phyloP scores from a whole-genome alignment of 176 grass and related monocot genomes.

The Dactylis glomerata region DNA sequence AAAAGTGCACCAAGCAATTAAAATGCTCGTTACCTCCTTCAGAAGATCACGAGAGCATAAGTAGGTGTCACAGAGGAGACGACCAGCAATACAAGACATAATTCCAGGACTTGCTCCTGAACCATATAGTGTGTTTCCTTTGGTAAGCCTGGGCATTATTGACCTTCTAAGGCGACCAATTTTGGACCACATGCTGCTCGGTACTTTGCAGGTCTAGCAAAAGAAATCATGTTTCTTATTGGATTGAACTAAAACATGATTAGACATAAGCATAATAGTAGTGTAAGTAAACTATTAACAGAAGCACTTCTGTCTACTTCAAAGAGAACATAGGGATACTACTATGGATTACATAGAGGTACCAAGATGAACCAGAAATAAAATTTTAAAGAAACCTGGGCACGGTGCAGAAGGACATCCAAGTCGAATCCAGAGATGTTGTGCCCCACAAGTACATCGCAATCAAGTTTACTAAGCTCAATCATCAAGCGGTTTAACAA shows the following conservation, averaged over 20 bases:
- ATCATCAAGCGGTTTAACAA: conserved; percentile 96
- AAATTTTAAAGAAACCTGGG: conserved; percentile 61
- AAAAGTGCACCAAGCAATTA: not conserved
- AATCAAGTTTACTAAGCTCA: conserved; percentile 92
- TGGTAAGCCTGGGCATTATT: conserved; percentile 84
- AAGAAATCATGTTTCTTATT: conserved; percentile 18
- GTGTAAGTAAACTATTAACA: conserved; percentile 12
- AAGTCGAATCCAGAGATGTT: conserved; percentile 98
- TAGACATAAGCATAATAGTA: not conserved
- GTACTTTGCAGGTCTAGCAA: conserved; percentile 73
- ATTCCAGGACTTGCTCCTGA: conserved; percentile 96
- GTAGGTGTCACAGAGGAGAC: conserved; percentile 96
- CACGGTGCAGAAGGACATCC: conserved; percentile 91
- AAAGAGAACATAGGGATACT: conserved; percentile 12
- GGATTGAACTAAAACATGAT: not conserved
- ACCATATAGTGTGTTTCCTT: conserved; percentile 85
- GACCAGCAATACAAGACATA: conserved; percentile 95
- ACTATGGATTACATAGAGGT: not conserved
- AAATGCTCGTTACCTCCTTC: conserved; percentile 58
- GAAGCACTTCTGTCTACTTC: conserved; percentile 15
- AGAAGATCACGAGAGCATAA: conserved; percentile 92
- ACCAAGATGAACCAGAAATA: not conserved
- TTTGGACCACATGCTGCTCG: conserved; percentile 93
- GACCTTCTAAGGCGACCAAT: conserved; percentile 89
- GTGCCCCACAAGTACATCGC: conserved; percentile 93